Evolutionary conservation across 148 eudicot genomes (phyloP).

Genomic region (Oxyria digyna): DNA sequence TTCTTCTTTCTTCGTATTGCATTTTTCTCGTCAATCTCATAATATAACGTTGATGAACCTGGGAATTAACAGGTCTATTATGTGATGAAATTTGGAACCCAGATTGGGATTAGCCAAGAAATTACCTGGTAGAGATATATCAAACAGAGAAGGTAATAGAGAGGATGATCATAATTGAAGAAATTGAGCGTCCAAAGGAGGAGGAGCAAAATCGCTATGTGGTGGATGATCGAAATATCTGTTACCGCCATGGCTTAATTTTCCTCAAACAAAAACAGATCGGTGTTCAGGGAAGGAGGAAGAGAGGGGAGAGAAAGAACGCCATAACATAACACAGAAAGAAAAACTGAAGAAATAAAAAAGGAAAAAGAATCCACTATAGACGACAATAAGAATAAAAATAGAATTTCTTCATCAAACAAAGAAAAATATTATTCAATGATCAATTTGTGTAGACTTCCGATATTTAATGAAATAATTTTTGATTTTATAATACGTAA

Average conservation of each 20-base stretch:
- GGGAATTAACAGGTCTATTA: not conserved
- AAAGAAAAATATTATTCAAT: not conserved
- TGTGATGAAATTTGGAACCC: not conserved
- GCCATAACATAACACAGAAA: not conserved
- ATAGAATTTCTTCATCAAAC: not conserved
- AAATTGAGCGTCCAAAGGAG: conserved; percentile 39
- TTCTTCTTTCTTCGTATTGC: conserved; percentile 59
- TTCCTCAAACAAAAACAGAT: not conserved
- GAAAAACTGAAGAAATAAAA: not conserved
- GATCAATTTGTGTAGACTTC: too few species aligned
- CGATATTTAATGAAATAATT: too few species aligned
- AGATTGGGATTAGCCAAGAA: not conserved
- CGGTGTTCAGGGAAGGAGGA: conserved; percentile 1
- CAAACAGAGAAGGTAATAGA: conserved; percentile 31
- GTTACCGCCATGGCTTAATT: conserved; percentile 14
- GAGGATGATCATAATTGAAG: conserved; percentile 27
- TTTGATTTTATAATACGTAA: too few species aligned
- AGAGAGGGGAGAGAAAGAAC: not conserved
- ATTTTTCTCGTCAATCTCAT: conserved; percentile 56
- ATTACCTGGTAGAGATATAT: conserved; percentile 30
- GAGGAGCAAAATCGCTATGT: conserved; percentile 41
- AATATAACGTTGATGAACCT: conserved; percentile 50
- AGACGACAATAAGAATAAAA: not conserved
- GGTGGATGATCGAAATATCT: conserved; percentile 47
- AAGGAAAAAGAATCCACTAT: not conserved